Evolutionary conservation across 495 filamentous ascomycete genomes (phyloP), one percentile per base, ranked within the genome.

Genomic region (Hapsidospora chrysogenum): DNA sequence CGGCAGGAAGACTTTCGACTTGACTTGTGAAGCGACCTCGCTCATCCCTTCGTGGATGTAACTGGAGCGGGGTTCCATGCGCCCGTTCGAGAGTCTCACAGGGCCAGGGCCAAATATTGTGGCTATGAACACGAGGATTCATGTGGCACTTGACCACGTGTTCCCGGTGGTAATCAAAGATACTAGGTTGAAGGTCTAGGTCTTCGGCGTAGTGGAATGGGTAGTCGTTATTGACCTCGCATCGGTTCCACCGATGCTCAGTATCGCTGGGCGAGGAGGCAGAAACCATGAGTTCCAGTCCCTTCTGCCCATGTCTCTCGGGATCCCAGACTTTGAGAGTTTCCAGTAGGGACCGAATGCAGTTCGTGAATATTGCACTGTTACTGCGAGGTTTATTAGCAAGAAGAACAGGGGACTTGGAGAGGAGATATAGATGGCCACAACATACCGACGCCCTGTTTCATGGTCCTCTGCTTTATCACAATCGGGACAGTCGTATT

Each of bases 131-230:
- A n/a, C n/a, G n/a, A n/a, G n/a, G n/a, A 6, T 17, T 8, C 16
- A 3, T 31, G n/a, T 17, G 4, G 16, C 16, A 18, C 9, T 31
- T 9, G 20, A 2, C 13, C 9, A 8, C n/a, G 6, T 31, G 17
- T 11, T 6, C n/a, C 29, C 15, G 29, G 5, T 31, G 29, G 13
- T 9, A 31, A 5, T 31, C 29, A 31, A 31, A 6, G 4, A 31
- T 31, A 17, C 29, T 13, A 17, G 13, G 13, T 17, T 15, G 6
- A 17, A 31, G 29, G 13, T 17, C 29, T 2, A 31, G 14, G 15
- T 31, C 29, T 31, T 31, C 29, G 13, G 29, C 29, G 29, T 31
- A 31, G 14, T 31, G 29, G 20, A 31, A 31, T 31, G 29, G 29
- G n/a, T 31, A 31, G 6, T 31, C n/a, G 29, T 31, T 18, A 3